Base-by-base conservation (phyloP, 140 eudicot genomes). In the Flaveria floridana region DNA sequence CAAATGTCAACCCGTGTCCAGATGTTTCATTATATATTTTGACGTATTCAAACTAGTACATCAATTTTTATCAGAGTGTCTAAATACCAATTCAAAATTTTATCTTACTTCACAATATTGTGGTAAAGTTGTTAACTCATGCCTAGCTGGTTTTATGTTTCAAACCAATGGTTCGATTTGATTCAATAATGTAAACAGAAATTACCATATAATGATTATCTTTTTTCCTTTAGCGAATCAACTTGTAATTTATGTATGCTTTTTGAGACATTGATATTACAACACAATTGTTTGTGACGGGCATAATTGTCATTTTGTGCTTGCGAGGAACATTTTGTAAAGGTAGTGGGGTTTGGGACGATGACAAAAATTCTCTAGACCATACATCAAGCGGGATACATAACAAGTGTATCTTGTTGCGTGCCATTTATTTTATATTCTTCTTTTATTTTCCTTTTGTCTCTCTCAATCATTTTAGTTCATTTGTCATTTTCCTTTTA, bases 391-490 rank as follows among this genome's bases (percentile, higher is more conserved):
- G 44, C 44, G 68, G 20, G 20, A 62, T 28, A 28, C 21, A 28
- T 14, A 1, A 42, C 47, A 63, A 63, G 11, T 28, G 15, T 63
- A 30, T 30, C 21, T 28, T 63, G 13, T 63, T 30, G 67, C 13
- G 44, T 11, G 39, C 46, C 47, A 6, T 13, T 28, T 14, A 63
- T 63, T 63, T 63, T 63, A 30, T 62, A 26, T 62, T 62, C 68
- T 25, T 62, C 14, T 62, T 41, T 62, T 26, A 62, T 62, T 28
- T 63, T 63, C 47, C 23, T 61, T 14, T 62, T 62, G 44, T 62
- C 5, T 14, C 68, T 30, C 21, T 26, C 4, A 9, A 63, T 63
- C 67, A 25, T 61, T 61, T 61, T 11, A 7, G 1, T 61, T 28
- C 68, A 28, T 63, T 28, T 30, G 47, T 63, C 68, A 63, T 63